Percentiles rank a stretch among this genome's conserved stretches.
phyloP scores from a whole-genome alignment of 2,329 filamentous ascomycete genomes.

The Malbranchea zuffiana region DNA sequence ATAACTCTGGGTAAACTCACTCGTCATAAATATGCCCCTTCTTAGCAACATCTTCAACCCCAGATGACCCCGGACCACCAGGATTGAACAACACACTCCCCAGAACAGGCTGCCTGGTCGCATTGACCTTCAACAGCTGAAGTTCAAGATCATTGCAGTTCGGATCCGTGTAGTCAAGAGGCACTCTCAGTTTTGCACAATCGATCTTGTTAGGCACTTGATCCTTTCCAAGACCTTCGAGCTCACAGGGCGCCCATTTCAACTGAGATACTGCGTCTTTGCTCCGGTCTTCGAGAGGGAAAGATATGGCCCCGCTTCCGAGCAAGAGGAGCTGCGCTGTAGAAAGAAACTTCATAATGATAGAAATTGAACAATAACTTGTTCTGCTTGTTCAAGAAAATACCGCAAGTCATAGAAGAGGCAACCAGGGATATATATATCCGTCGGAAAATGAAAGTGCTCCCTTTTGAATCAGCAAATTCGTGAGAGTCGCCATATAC shows the following conservation, averaged over 20 bases:
- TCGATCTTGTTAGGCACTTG: not conserved
- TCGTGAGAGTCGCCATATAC: too few relatives aligned
- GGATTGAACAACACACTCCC: constrained; percentile 33
- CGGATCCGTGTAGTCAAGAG: constrained; percentile 32
- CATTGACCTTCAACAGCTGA: constrained; percentile 25
- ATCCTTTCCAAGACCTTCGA: not conserved
- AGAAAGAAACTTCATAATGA: too few relatives aligned
- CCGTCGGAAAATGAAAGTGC: too few relatives aligned
- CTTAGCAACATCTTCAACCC: constrained; percentile 6
- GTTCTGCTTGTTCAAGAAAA: too few relatives aligned
- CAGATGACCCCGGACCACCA: constrained; percentile 10
- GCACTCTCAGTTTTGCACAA: constrained; percentile 31
- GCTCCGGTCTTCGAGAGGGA: too few relatives aligned
- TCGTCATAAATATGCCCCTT: constrained; percentile 1
- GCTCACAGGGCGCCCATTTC: not conserved
- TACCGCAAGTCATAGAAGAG: too few relatives aligned
- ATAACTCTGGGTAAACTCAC: not conserved
- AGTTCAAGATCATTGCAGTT: constrained; percentile 22
- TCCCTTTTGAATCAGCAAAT: too few relatives aligned
- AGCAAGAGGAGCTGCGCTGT: too few relatives aligned
- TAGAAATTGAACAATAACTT: too few relatives aligned
- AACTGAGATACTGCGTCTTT: too few relatives aligned
- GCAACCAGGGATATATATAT: too few relatives aligned
- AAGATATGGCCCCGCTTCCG: too few relatives aligned
- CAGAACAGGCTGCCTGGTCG: constrained; percentile 22